Evolutionary conservation across 2,329 filamentous ascomycete genomes (phyloP), one percentile per base, ranked within the genome.

Genomic region (Rosellinia necatrix): DNA sequence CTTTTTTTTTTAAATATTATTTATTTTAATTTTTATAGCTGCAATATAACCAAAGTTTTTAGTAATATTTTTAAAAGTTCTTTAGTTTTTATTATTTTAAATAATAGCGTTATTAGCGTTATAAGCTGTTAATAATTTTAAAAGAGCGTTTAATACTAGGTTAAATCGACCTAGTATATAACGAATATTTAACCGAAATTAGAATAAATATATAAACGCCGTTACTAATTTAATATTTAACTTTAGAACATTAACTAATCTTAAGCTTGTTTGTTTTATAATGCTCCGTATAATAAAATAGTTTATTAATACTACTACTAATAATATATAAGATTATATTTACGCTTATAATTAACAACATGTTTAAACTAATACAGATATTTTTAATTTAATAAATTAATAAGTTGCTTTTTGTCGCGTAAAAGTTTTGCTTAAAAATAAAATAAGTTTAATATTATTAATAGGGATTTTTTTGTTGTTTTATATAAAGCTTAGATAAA

Each of bases 121-220:
- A 27, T 17, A 10, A 10, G 6, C 17, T 27, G 13, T 50, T 25
- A 50, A 21, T 1, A 50, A 21, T 13, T 42, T 6, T 3, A 41
- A 50, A 19, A 50, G 21, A 17, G 9, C 3, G 13, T 50, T 50
- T 35, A 50, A 32, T 8, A 49, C 3, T 24, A 49, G 17, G 8
- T 52, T 43, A 27, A 52, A n/a, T 13, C 29, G 13, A 7, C 17
- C 43, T 38, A 46, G 30, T 30, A 38, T 53, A 53, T 53, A 53
- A 12, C 22, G 13, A 15, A 53, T 12, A 19, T 50, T 50, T 17
- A 50, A 21, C 1, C 35, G 15, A 50, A 25, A 50, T 35, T 50
- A 19, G 12, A 34, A 42, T 19, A 50, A 32, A 30, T 41, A 49
- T 24, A 25, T 34, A 7, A 34, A 42, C 1, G 9, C 17, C 34